Conservation (phyloP, 176 grass and related monocot species). For the Puccinellia tenuiflora region DNA sequence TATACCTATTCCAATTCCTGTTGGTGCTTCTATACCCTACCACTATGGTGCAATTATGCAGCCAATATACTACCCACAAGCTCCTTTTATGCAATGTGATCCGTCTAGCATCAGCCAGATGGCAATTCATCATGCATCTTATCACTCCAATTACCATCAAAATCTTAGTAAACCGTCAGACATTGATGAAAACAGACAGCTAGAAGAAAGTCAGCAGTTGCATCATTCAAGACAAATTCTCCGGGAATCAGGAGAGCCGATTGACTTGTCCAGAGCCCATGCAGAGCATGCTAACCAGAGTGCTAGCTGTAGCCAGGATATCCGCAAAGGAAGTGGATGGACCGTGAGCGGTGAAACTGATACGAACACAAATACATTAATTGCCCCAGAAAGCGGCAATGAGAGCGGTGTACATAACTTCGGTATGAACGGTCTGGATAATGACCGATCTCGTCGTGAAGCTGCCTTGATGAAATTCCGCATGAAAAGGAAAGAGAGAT, state of each 20-base stretch:
- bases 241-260: constrained; percentile 24
- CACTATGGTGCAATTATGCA: constrained; percentile 64
- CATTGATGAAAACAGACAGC: constrained; percentile 26
- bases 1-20: constrained; percentile 65
- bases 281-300: constrained; percentile 36
- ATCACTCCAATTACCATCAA: constrained; percentile 41
- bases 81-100: constrained; percentile 43
- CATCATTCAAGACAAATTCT: constrained; percentile 38
- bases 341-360: constrained; percentile 60
- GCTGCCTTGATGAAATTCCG: constrained; percentile 88
- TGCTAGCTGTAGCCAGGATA: constrained; percentile 51
- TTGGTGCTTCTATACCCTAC: constrained; percentile 55
- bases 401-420: constrained; percentile 65
- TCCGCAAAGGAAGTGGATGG: constrained; percentile 51
- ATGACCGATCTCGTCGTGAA: constrained; percentile 46
- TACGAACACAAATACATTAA: constrained; percentile 26
- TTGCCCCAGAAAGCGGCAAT: constrained; percentile 58
- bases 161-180: constrained; percentile 20
- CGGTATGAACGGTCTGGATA: constrained; percentile 21
- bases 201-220: constrained; percentile 38
- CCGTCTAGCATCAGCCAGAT: constrained; percentile 29
- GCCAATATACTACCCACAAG: constrained; percentile 54
- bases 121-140: constrained; percentile 34
- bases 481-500: constrained; percentile 97
- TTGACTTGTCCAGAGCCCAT: constrained; percentile 30